Conservation (phyloP, 73 alveolate genomes). For the Effrenium voratum region DNA sequence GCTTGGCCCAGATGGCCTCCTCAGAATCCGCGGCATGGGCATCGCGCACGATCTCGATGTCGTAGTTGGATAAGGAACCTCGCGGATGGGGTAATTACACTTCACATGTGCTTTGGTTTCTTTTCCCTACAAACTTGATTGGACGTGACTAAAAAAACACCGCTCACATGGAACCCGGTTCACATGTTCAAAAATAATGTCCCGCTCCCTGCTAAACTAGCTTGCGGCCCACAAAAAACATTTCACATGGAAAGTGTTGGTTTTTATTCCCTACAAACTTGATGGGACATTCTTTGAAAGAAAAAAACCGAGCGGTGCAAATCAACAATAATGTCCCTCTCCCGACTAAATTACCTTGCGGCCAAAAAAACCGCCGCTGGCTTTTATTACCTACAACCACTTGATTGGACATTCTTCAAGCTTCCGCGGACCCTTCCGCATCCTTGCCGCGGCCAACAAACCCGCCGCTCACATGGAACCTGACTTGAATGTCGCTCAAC, state of each 20-base stretch:
- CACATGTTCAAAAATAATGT: neutral
- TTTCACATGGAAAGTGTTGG: neutral
- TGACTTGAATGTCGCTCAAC: neutral
- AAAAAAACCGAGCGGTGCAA: neutral
- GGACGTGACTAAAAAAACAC: neutral
- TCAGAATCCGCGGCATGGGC: neutral
- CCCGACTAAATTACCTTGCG: no score
- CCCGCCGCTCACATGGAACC: neutral
- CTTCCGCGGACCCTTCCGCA: no score
- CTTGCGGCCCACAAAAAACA: neutral
- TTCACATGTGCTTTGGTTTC: neutral
- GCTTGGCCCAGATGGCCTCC: constrained; percentile 38
- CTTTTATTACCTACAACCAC: neutral
- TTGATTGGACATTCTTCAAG: neutral
- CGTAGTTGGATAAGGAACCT: constrained; percentile 50
- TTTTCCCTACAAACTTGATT: neutral
- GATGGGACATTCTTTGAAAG: neutral
- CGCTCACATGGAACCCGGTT: neutral
- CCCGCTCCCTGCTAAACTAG: neutral
- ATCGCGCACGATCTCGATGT: constrained; percentile 52
- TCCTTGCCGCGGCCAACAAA: neutral
- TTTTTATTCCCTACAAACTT: neutral
- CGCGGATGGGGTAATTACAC: neutral
- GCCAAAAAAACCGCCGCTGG: neutral
- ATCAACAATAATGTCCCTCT: no score